These are phyloP conservation scores for Eryngium alpinum DNA, from an alignment of 140 eudicot species.

Conservation along the genomic window DNA sequence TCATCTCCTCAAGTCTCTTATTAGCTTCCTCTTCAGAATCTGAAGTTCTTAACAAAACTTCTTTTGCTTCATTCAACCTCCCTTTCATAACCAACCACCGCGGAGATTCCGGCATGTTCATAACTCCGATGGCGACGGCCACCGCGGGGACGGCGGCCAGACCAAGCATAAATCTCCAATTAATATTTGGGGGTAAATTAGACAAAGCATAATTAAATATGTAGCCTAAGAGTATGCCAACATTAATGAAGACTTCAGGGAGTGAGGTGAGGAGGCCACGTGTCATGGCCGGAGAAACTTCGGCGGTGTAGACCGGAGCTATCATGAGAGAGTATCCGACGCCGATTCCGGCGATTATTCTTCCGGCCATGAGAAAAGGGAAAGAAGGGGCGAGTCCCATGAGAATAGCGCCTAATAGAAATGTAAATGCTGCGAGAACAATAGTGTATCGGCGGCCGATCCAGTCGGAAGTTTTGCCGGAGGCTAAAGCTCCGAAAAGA, in stretches of 20 bases:
- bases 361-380: constrained; percentile 62
- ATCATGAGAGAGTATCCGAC: constrained; percentile 89
- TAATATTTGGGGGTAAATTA: constrained; percentile 33
- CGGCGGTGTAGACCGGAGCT: constrained; percentile 87
- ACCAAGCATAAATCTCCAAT: constrained; percentile 78
- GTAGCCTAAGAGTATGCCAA: constrained; percentile 68
- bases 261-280: constrained; percentile 79
- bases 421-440: constrained; percentile 55
- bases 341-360: constrained; percentile 75
- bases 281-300: constrained; percentile 70
- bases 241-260: constrained; percentile 71
- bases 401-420: constrained; percentile 59
- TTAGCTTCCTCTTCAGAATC: constrained; percentile 48
- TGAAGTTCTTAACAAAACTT: constrained; percentile 38
- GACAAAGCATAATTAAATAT: constrained; percentile 47
- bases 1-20: constrained; percentile 50
- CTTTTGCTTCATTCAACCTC: constrained; percentile 39
- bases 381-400: constrained; percentile 78
- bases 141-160: constrained; percentile 68
- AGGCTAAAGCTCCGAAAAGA: constrained; percentile 55
- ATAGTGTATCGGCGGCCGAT: constrained; percentile 84
- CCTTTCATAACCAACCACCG: constrained; percentile 85
- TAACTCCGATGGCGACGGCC: constrained; percentile 42
- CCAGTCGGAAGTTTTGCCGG: constrained; percentile 78
- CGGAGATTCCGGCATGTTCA: constrained; percentile 86